A percentile compares a stretch with the other conserved stretches of the same genome.
Evolutionary conservation across 176 grass and related monocot genomes (phyloP).

Genomic region (Puya raimondii): DNA sequence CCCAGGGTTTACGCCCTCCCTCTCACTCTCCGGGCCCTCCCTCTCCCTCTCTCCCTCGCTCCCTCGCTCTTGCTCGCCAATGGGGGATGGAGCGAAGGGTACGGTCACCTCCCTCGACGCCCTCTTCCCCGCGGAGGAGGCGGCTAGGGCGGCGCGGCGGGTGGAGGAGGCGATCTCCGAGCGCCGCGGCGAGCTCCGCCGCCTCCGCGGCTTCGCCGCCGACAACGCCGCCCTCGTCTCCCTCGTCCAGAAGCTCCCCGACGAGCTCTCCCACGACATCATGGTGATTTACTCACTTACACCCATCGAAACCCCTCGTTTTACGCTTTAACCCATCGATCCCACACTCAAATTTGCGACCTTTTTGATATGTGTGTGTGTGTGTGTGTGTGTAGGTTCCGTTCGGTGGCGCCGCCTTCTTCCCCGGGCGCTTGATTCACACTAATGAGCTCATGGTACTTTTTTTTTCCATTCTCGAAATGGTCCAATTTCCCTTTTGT

Average conservation of each 20-base stretch:
- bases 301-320: not conserved
- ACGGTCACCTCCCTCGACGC: conserved; percentile 51
- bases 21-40: not conserved
- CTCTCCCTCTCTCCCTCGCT: not conserved
- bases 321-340: not conserved
- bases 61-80: not conserved
- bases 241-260: conserved; percentile 61
- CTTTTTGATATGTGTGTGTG: conserved; percentile 8
- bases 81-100: conserved; percentile 42
- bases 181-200: conserved; percentile 40
- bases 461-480: conserved; percentile 3
- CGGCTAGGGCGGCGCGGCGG: conserved; percentile 38
- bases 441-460: conserved; percentile 80
- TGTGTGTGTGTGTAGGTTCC: conserved; percentile 53
- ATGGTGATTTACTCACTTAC: conserved; percentile 32
- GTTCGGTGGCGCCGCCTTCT: conserved; percentile 76
- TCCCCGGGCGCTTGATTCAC: conserved; percentile 71
- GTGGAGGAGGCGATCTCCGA: conserved; percentile 43
- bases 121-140: conserved; percentile 59
- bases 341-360: not conserved
- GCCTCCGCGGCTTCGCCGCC: conserved; percentile 45
- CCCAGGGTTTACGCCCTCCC: no score
- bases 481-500: not conserved
- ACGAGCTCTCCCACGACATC: conserved; percentile 80
- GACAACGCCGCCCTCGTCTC: conserved; percentile 69